These are phyloP conservation scores for Raphanus sativus DNA, from an alignment of 345 rosid species.

Conservation along the genomic window DNA sequence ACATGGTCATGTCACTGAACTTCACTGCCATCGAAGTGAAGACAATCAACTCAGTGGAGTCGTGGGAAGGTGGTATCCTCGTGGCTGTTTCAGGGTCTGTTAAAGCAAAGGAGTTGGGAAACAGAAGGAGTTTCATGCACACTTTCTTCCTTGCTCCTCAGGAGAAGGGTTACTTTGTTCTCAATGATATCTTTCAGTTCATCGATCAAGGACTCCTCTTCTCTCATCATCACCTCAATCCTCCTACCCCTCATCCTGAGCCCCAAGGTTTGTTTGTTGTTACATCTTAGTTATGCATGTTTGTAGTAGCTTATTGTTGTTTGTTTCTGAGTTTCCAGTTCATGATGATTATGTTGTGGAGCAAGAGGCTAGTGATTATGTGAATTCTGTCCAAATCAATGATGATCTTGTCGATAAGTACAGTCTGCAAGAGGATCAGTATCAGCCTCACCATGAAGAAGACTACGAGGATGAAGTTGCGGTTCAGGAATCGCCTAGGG, in stretches of 20 bases:
- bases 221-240: constrained; percentile 47
- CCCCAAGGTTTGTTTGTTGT: constrained; percentile 57
- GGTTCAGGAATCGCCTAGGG: constrained; percentile 60
- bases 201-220: constrained; percentile 51
- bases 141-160: constrained; percentile 97
- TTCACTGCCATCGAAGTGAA: constrained; percentile 85
- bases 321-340: constrained; percentile 40
- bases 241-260: constrained; percentile 53
- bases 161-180: constrained; percentile 87
- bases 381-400: constrained; percentile 62
- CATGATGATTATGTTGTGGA: constrained; percentile 71
- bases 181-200: constrained; percentile 86
- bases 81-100: constrained; percentile 88
- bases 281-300: background rate
- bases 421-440: constrained; percentile 52
- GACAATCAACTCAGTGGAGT: constrained; percentile 83
- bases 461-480: constrained; percentile 58
- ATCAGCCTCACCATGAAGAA: constrained; percentile 61
- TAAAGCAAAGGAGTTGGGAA: constrained; percentile 55
- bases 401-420: constrained; percentile 70
- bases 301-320: background rate
- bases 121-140: constrained; percentile 74
- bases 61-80: constrained; percentile 81
- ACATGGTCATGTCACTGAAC: constrained; percentile 62
- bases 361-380: constrained; percentile 76